Evolutionary conservation across 1,284 basidiomycete genomes (phyloP), one percentile per base, ranked within the genome.

Genomic region (Trametes polyzona): DNA sequence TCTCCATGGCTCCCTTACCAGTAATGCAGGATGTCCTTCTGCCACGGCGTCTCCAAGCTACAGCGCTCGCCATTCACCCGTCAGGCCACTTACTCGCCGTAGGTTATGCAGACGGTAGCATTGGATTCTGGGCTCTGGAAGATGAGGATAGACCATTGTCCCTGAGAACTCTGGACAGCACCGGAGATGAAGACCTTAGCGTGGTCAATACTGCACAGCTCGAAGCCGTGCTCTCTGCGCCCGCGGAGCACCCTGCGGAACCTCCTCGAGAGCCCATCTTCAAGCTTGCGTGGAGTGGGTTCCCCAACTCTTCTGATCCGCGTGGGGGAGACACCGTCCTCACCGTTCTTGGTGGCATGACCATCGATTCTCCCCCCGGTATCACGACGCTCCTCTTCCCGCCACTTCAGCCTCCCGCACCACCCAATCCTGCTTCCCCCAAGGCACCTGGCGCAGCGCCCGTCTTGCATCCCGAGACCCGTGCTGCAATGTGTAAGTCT

Each of bases 41-140:
- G 0, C 90, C 92, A 68, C 83, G 94, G 2, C 78, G 83, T 30
- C 86, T 89, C 0, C 76, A 81, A 2, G 90, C 93, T 2, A 95
- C 91, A 1, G 83, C 85, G 26, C 69, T 96, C 3, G 76, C 86
- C 6, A 69, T 88, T 19, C 88, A 90, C 69, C 86, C 79, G 51
- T 81, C 76, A 75, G 94, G 93, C 39, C 84, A 88, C 65, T 76
- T 87, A 55, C 83, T 91, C 55, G 84, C 79, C 26, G 83, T 84
- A 37, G 91, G 92, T 1, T 85, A 96, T 69, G 80, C 84, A n/a
- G 95, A 98, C 71, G 95, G 95, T 9, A 88, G 85, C 47, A 82
- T 98, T 43, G 84, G 90, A 4, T 93, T 96, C 71, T 96, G 94
- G 91, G 87, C 89, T 1, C 76, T 90, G 4, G 86, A 90, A 41